These are phyloP conservation scores for Cenchrus purpureus DNA, from an alignment of 176 grass and related monocot species.

Conservation along the genomic window DNA sequence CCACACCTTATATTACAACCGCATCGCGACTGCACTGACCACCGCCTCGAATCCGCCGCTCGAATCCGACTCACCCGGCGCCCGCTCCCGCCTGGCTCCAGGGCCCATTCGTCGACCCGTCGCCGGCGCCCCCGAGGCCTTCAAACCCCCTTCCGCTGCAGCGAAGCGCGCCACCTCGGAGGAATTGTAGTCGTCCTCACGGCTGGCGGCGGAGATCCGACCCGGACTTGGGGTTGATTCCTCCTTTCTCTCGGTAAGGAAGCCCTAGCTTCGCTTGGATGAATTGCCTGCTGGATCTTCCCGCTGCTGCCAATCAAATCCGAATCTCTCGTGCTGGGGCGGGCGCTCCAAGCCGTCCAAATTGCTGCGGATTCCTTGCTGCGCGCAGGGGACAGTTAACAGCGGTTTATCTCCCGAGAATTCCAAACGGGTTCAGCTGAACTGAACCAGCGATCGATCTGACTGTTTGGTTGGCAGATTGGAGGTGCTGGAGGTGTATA, in stretches of 20 bases:
- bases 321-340: neutral
- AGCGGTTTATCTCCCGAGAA: neutral
- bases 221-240: neutral
- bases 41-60: constrained; percentile 36
- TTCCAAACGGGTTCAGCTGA: neutral
- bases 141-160: neutral
- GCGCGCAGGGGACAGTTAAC: neutral
- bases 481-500: constrained; percentile 10
- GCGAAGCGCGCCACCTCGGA: neutral
- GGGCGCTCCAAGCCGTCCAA: neutral
- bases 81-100: neutral
- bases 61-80: neutral
- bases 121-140: neutral
- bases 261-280: constrained; percentile 20
- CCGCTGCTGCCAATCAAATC: neutral
- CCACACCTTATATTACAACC: constrained; percentile 19
- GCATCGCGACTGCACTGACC: constrained; percentile 18
- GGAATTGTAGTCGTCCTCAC: neutral
- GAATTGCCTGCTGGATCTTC: constrained; percentile 13
- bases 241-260: constrained; percentile 14
- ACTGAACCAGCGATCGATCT: constrained; percentile 27
- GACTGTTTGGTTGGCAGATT: constrained; percentile 48
- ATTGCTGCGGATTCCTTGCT: constrained; percentile 12
- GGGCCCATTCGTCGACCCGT: neutral
- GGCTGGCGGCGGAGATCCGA: constrained; percentile 10